Conservation (phyloP, 2,329 filamentous ascomycete genomes). For the Aspergillus chevalieri region DNA sequence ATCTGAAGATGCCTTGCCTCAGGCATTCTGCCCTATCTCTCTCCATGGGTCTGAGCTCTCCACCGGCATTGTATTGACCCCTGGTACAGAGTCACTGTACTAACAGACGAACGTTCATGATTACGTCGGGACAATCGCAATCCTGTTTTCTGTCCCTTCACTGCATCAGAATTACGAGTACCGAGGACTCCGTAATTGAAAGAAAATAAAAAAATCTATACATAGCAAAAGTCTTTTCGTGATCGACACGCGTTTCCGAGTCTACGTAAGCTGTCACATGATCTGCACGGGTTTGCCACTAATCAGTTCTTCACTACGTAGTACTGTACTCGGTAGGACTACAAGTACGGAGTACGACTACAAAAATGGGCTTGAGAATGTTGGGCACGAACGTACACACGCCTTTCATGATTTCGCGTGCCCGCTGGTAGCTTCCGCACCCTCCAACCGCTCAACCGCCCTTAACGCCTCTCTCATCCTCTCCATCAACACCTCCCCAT, state of each 20-base stretch:
- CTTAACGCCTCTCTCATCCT: not conserved
- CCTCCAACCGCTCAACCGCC: not conserved
- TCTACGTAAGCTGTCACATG: slow-evolving; percentile 1
- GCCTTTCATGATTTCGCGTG: not conserved
- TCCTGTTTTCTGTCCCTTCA: not conserved
- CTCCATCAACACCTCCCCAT: slow-evolving; percentile 2
- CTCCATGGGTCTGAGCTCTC: not conserved
- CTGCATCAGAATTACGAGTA: not conserved
- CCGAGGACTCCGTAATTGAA: not conserved
- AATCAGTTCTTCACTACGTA: no score
- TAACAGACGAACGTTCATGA: not conserved
- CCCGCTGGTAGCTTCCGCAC: no score
- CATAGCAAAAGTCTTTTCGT: not conserved
- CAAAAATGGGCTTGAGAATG: no score
- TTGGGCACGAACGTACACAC: not conserved
- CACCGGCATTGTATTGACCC: not conserved
- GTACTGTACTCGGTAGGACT: not conserved
- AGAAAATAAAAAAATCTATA: not conserved
- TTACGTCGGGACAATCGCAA: not conserved
- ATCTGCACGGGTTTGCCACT: not conserved
- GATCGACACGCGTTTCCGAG: slow-evolving; percentile 1
- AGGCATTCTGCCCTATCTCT: not conserved
- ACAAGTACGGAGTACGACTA: not conserved
- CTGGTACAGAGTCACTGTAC: no score
- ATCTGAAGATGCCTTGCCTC: not conserved